A percentile compares a stretch with the other conserved stretches of the same genome.
These are phyloP conservation scores for Dendrobium catenatum DNA, from an alignment of 106 monocot species.

Conservation along the genomic window DNA sequence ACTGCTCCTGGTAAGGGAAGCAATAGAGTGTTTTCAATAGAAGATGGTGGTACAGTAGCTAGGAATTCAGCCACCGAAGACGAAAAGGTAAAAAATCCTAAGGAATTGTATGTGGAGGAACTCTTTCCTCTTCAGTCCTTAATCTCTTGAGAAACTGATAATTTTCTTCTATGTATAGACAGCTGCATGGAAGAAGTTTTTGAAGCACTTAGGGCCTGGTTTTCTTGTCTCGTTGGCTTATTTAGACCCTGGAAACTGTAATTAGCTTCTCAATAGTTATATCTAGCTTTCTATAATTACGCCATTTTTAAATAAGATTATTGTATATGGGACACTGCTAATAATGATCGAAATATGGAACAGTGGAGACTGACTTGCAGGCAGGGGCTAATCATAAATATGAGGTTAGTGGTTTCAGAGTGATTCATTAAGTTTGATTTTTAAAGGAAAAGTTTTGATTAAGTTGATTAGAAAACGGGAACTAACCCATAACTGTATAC, in stretches of 20 bases:
- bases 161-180: neutral
- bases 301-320: neutral
- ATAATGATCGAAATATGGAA: neutral
- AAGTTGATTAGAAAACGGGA: neutral
- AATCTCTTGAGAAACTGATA: neutral
- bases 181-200: constrained; percentile 50
- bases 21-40: neutral
- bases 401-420: constrained; percentile 26
- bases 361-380: constrained; percentile 78
- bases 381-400: constrained; percentile 64
- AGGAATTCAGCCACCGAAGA: neutral
- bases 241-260: constrained; percentile 82
- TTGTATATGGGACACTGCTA: neutral
- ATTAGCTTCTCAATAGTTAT: neutral
- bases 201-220: constrained; percentile 76
- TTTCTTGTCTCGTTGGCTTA: constrained; percentile 84
- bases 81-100: neutral
- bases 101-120: neutral
- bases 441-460: too few species aligned
- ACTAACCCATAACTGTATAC: neutral
- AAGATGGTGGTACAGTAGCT: neutral
- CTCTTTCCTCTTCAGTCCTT: neutral
- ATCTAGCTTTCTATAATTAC: neutral
- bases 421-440: neutral
- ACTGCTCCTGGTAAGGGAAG: neutral